phyloP scores from a whole-genome alignment of 768 basidiomycete species.

The Mycena epipterygia region DNA sequence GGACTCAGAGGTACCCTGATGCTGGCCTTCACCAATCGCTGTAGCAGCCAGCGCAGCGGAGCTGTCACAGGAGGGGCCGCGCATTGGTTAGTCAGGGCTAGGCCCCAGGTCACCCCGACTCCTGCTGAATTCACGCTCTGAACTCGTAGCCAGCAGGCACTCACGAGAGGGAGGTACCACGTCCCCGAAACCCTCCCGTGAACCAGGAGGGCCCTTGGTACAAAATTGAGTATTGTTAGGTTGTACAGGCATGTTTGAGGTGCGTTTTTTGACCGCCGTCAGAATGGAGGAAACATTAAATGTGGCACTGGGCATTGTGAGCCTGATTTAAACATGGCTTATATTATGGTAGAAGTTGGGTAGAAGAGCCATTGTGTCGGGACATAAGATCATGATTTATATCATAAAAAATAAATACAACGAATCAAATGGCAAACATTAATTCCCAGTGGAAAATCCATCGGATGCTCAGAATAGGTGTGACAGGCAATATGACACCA shows the following conservation, averaged over 20 bases:
- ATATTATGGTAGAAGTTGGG: too few species aligned
- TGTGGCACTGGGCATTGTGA: too few species aligned
- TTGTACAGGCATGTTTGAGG: constrained; percentile 4
- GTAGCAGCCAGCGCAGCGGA: constrained; percentile 3
- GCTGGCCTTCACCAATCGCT: constrained; percentile 12
- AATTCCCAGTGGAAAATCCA: too few species aligned
- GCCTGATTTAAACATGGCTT: too few species aligned
- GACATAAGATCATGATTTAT: too few species aligned
- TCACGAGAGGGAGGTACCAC: constrained; percentile 16
- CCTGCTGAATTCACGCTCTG: constrained; percentile 21
- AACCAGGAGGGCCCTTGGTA: constrained; percentile 16
- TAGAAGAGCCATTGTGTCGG: too few species aligned
- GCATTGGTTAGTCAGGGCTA: constrained; percentile 15
- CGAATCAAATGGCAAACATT: too few species aligned
- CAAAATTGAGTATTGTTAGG: background rate
- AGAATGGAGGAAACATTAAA: background rate
- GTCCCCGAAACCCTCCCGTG: constrained; percentile 28
- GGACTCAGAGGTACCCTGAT: background rate
- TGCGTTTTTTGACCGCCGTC: constrained; percentile 24
- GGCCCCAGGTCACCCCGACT: constrained; percentile 15
- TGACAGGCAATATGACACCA: too few species aligned
- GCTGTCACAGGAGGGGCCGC: constrained; percentile 10
- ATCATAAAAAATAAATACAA: too few species aligned
- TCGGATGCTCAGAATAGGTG: too few species aligned
- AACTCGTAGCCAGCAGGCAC: constrained; percentile 26